Base-by-base conservation (phyloP, 805 yeast genomes). In the Metschnikowia kofuensis region DNA sequence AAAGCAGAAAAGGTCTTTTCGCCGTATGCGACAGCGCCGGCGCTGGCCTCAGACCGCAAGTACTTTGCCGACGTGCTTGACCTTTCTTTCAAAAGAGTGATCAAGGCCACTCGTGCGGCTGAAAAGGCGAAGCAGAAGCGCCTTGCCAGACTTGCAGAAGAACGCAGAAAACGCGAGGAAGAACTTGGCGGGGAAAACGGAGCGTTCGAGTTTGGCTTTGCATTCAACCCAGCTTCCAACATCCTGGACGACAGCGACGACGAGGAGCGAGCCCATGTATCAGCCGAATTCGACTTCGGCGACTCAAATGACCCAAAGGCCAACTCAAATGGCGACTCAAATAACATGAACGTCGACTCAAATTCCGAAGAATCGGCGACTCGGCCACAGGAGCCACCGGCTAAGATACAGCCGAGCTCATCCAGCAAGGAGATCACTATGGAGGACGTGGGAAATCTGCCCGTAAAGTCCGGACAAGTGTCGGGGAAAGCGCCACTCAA, bases 1-100 rank as follows among this genome's bases (percentile, higher is more conserved):
- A 56, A 66, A 39, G 77, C 77, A 1, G 78, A 74, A 48, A 55
- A 54, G 38, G 59, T 61, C 35, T 70, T 58, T 45, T 70, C 76
- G 4, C 74, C 76, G 1, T 73, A 68, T 49, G 72, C 75, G 13
- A 40, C 47, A 1, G 34, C 49, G 4, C 44, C 50, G 11, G 55
- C 64, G 15, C 36, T 34, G 36, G 15, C 15, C 36, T 7, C 15
- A 14, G 36, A 34, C 36, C 36, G 5, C n/a, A 34, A 10, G n/a
- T 52, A 53, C 38, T 71, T 65, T 52, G 52, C 58, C 14, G 49
- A 43, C 2, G 43, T 57, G 2, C 48, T 72, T 14, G 53, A 60
- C 9, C 55, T 58, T 6, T 69, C 66, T 37, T 71, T 73, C 56
- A 65, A 60, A 40, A 48, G 52, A 11, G 74, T 66, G 10, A 61